These are phyloP conservation scores for Pseudocercospora eumusae DNA, from an alignment of 2,329 filamentous ascomycete genomes.

Conservation along the genomic window DNA sequence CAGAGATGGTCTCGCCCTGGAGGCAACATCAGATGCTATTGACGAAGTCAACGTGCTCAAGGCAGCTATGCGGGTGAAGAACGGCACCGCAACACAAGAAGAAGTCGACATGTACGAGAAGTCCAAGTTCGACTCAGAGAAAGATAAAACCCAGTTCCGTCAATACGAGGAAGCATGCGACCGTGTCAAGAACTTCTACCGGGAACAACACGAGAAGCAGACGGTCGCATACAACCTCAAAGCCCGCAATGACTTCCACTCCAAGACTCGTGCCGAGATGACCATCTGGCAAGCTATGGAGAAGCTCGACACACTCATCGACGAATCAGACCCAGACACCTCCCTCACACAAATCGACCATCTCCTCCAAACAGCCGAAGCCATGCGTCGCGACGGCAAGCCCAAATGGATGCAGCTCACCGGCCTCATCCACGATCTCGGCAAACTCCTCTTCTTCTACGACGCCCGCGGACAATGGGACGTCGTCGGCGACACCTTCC, in stretches of 20 bases:
- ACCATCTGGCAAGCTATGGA: conserved; percentile 89
- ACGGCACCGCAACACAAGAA: conserved; percentile 47
- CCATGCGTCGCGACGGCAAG: conserved; percentile 81
- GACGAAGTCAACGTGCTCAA: conserved; percentile 63
- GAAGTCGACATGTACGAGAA: conserved; percentile 55
- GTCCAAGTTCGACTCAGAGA: conserved; percentile 70
- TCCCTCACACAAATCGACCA: conserved; percentile 86
- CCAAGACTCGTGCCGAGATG: conserved; percentile 71
- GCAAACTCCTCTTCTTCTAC: conserved; percentile 79
- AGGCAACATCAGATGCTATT: conserved; percentile 60
- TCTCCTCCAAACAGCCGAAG: conserved; percentile 83
- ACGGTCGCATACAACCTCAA: conserved; percentile 82
- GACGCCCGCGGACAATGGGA: conserved; percentile 89
- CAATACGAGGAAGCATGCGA: conserved; percentile 82
- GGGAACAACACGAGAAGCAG: conserved; percentile 69
- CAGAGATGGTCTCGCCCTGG: conserved; percentile 59
- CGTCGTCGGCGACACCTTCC: conserved; percentile 84
- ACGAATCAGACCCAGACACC: conserved; percentile 89
- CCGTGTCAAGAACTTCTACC: conserved; percentile 84
- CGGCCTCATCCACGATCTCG: conserved; percentile 75
- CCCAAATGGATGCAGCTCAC: conserved; percentile 80
- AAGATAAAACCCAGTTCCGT: conserved; percentile 78
- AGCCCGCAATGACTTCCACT: conserved; percentile 70
- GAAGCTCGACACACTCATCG: conserved; percentile 86
- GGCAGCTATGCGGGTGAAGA: conserved; percentile 54